Conservation (phyloP, 2,329 filamentous ascomycete genomes). For the Colletotrichum brevisporum region DNA sequence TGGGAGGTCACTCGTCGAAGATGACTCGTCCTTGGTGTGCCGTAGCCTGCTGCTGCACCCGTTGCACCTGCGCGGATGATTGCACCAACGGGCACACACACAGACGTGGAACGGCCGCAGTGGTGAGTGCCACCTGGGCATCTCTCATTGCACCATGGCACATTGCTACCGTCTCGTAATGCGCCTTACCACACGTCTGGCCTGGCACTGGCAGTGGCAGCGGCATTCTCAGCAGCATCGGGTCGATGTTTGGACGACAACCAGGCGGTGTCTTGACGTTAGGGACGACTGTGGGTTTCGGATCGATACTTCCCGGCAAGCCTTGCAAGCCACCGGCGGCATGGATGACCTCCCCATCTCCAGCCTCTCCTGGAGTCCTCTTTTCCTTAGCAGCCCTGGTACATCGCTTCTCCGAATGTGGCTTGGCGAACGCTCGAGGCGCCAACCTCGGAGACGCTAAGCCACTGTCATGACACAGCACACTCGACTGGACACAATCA, state of each 20-base stretch:
- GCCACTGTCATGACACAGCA: conserved; percentile 27
- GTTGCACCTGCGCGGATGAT: not conserved
- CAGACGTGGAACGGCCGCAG: conserved; percentile 13
- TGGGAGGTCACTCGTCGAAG: conserved; percentile 10
- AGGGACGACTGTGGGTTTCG: conserved; percentile 27
- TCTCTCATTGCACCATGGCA: not conserved
- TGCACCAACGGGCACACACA: not conserved
- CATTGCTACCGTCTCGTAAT: not conserved
- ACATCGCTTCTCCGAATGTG: conserved; percentile 5
- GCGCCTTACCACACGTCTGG: not conserved
- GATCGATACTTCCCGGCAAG: conserved; percentile 22
- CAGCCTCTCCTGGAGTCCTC: not conserved
- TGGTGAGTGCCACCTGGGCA: not conserved
- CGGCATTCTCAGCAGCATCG: conserved; percentile 11
- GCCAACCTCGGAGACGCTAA: conserved; percentile 21
- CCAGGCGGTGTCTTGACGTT: conserved; percentile 14
- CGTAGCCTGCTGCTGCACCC: not conserved
- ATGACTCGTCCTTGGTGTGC: conserved; percentile 2
- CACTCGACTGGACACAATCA: not conserved
- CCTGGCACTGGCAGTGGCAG: conserved; percentile 10
- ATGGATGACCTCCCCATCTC: conserved; percentile 2
- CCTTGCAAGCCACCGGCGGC: conserved; percentile 24
- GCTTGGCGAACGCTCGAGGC: conserved; percentile 35
- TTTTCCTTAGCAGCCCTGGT: not conserved
- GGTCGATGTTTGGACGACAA: conserved; percentile 15